Base-by-base conservation (phyloP, 106 monocot species). In the Narthecium ossifragum region DNA sequence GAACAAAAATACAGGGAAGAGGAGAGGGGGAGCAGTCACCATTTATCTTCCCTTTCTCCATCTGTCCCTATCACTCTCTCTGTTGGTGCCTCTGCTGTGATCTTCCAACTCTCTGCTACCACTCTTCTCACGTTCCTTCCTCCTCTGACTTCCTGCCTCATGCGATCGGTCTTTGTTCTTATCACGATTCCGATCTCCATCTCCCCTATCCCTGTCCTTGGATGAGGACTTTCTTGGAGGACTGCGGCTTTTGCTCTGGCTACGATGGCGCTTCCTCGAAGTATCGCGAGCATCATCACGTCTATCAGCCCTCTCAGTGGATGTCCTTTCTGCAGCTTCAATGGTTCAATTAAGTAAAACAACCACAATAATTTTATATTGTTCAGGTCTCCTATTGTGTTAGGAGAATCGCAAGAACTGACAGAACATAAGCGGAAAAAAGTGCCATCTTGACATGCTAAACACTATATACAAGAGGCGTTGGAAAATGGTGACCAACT, bases 101-200 rank as follows among this genome's bases (percentile, higher is more conserved):
- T 80, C 85, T 56, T 93, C 90, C 55, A 72, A 56, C 60, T 90
- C 90, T 55, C 80, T 82, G 47, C 89, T 83, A 15, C 80, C 83
- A 46, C 83, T 85, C 74, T 85, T 94, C 59, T 89, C 94, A 26
- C 79, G 74, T 6, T 70, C 76, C 37, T 60, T 76, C 13, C 65
- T 50, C 63, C 73, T 76, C 17, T 69, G 77, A 53, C 55, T 74
- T 14, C 80, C 80, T 27, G 33, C 60, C 30, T 85, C 85, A 55
- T 70, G 70, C 9, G 55, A 67, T 46, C 48, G 70, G 46, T 83
- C 78, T 46, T 68, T 74, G 2, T 80, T 75, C n/a, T 73, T 65
- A 21, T 59, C 57, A 14, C 69, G 60, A 5, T 71, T 78, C 51
- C 67, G 49, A 53, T 77, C 74, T 0, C 55, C 60, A 46, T 8